These are phyloP conservation scores for Psophocarpus tetragonolobus DNA, from an alignment of 306 rosid genomes.

Conservation along the genomic window DNA sequence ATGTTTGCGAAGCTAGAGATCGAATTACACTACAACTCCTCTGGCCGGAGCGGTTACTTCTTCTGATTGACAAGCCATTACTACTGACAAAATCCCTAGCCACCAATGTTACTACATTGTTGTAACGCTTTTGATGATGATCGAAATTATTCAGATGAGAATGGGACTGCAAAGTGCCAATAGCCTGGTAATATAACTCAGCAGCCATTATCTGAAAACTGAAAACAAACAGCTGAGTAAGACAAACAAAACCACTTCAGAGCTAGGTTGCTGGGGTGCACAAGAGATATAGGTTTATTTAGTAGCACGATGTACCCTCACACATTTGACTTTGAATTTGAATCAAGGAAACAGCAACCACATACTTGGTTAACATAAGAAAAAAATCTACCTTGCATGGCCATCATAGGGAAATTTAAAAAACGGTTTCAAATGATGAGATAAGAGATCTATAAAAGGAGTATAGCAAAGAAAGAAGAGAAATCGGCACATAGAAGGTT, in stretches of 20 bases:
- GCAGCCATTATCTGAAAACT: constrained; percentile 83
- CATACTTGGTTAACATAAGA: background rate
- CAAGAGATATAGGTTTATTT: background rate
- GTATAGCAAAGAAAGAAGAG: constrained; percentile 13
- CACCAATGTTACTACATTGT: constrained; percentile 47
- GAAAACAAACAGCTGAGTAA: constrained; percentile 26
- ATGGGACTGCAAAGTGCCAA: constrained; percentile 53
- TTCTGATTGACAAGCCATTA: constrained; percentile 51
- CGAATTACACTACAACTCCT: constrained; percentile 46
- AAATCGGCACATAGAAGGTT: background rate
- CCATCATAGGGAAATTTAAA: background rate
- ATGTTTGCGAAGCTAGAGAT: constrained; percentile 65
- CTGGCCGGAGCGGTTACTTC: constrained; percentile 30
- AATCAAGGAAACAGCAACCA: constrained; percentile 19
- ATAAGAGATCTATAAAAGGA: constrained; percentile 37
- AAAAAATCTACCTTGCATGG: background rate
- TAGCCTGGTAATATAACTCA: constrained; percentile 57
- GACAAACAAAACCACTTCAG: constrained; percentile 10
- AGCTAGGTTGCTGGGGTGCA: background rate
- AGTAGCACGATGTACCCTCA: constrained; percentile 6
- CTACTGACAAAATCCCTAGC: constrained; percentile 47
- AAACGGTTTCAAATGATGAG: background rate
- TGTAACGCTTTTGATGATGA: constrained; percentile 41
- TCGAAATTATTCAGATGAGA: constrained; percentile 36
- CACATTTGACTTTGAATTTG: too few relatives aligned